Percentiles rank a stretch among this genome's conserved stretches.
Conservation (phyloP, 2,329 filamentous ascomycete species). For the Aspergillus brasiliensis region DNA sequence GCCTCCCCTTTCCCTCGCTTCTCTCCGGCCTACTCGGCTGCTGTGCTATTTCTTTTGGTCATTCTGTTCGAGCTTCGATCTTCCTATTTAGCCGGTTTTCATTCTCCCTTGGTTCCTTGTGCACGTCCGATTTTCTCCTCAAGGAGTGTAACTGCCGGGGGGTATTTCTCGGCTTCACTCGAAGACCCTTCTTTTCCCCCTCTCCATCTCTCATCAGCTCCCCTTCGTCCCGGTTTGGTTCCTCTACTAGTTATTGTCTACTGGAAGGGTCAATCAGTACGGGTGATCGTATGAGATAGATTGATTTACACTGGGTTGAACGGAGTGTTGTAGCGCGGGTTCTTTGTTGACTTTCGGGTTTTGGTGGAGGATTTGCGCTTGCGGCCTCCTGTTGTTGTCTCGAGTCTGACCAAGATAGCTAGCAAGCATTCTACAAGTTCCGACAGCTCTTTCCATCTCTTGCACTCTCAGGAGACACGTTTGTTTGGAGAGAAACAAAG, state of each 20-base stretch:
- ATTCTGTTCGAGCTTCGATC: not conserved
- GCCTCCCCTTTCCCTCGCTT: conserved; percentile 12
- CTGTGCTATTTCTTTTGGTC: not conserved
- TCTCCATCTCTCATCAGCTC: not conserved
- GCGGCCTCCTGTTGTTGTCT: conserved; percentile 41
- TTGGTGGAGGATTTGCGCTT: conserved; percentile 32
- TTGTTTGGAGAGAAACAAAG: conserved; percentile 24
- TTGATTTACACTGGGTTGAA: conserved; percentile 22
- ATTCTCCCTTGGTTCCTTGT: conserved; percentile 5
- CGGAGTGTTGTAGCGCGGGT: conserved; percentile 28
- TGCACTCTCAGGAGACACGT: conserved; percentile 33
- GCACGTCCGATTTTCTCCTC: not conserved
- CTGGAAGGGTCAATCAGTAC: conserved; percentile 23
- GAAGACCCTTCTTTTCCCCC: not conserved
- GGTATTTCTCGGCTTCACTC: not conserved
- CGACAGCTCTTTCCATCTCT: conserved; percentile 41
- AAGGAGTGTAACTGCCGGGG: conserved; percentile 4
- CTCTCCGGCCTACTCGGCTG: not conserved
- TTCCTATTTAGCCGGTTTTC: not conserved
- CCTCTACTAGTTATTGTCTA: conserved; percentile 22
- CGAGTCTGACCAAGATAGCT: conserved; percentile 46
- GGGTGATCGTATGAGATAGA: conserved; percentile 26
- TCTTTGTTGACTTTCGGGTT: conserved; percentile 24
- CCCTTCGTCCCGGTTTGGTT: conserved; percentile 12
- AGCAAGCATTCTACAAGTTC: conserved; percentile 50